phyloP scores from a whole-genome alignment of 75 land plant species.

The Cupressus sempervirens region DNA sequence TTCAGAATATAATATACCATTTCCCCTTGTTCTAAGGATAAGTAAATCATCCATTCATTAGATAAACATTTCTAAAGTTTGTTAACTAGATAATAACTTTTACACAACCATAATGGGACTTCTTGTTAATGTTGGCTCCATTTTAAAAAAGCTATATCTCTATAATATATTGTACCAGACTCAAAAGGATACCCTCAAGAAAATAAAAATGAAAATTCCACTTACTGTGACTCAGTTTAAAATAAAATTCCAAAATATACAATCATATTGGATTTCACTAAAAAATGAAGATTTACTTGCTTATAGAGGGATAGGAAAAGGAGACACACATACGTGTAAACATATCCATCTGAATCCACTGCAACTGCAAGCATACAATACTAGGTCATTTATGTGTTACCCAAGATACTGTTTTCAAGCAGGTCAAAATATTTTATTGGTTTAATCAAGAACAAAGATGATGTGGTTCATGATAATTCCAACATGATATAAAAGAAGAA shows the following conservation, averaged over 20 bases:
- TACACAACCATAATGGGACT: not conserved
- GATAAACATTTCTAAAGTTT: not conserved
- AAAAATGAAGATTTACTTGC: not conserved
- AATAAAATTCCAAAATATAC: not conserved
- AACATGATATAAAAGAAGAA: not conserved
- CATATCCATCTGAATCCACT: constrained; percentile 84
- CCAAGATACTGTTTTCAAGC: not conserved
- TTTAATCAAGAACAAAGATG: not conserved
- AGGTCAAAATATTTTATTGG: not conserved
- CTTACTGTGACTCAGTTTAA: not conserved
- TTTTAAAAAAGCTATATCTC: not conserved
- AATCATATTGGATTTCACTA: not conserved
- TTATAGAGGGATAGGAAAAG: not conserved
- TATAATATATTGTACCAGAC: not conserved
- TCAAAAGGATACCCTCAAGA: not conserved
- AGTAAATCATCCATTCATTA: not conserved
- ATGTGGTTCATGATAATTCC: not conserved
- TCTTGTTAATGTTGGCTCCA: not conserved
- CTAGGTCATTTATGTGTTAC: not conserved
- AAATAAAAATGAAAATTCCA: not conserved
- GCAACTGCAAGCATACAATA: constrained; percentile 66
- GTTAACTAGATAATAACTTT: not conserved
- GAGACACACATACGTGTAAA: constrained; percentile 76
- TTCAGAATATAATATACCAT: not conserved
- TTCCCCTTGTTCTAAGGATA: not conserved